Evolutionary conservation across 129 eudicot genomes (phyloP), one percentile per base, ranked within the genome.

Genomic region (Tagetes patula): DNA sequence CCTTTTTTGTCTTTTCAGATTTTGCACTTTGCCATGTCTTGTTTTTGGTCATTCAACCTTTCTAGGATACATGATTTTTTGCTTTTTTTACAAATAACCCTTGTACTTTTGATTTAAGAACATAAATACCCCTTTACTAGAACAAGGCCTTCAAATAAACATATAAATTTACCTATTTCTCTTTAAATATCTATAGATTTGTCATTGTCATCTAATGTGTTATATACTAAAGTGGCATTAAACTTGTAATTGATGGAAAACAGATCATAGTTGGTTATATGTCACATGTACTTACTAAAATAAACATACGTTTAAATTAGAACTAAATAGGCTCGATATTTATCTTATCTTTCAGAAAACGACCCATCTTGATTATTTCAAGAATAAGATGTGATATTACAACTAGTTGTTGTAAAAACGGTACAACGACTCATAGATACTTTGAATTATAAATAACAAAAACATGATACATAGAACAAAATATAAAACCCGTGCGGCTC

Each of bases 311-410:
- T 72, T 40, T 52, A 36, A 79, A 37, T 47, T 56, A 72, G 77
- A 73, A 79, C 61, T 20, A 56, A 78, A 56, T 32, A 42, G 36
- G 45, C 68, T 79, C 43, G 6, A 79, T 72, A 65, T 65, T 72
- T 54, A 72, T 79, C 64, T 79, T 42, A 79, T 79, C 82, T 79
- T 65, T 72, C 1, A 54, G 82, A 79, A 72, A 79, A 79, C 42
- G 82, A 79, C 82, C 3, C 30, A 9, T 72, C 69, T 43, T 45
- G 62, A 72, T 79, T n/a, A 72, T 79, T 78, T 55, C 1, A 7
- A 72, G 43, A 72, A 65, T 72, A 79, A 79, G 78, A 79, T 65
- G 69, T 79, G 77, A 72, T 77, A 65, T 72, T 79, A 72, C 82
- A 72, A 64, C 73, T 36, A 43, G 42, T 64, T 38, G 43, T 30